Conservation (phyloP, 2,329 filamentous ascomycete genomes). For the Penicillium sp. region DNA sequence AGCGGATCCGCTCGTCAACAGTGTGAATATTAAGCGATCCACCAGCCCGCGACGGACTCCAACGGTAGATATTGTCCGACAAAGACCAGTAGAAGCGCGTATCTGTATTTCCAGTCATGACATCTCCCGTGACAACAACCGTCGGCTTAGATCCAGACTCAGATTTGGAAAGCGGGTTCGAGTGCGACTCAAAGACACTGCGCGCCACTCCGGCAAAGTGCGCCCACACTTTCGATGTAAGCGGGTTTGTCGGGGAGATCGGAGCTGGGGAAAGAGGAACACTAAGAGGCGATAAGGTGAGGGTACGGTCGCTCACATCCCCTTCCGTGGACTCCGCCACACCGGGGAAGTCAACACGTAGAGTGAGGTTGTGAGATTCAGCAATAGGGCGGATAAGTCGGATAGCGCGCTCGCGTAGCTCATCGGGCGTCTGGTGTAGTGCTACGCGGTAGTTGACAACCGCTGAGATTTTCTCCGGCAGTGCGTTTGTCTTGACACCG, state of each 20-base stretch:
- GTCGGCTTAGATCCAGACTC: constrained; percentile 19
- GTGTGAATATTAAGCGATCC: constrained; percentile 49
- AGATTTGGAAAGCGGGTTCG: constrained; percentile 23
- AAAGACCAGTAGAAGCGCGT: constrained; percentile 53
- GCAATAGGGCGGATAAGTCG: constrained; percentile 48
- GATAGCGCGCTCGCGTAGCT: constrained; percentile 47
- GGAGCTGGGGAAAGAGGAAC: constrained; percentile 29
- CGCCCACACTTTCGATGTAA: constrained; percentile 31
- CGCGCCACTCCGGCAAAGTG: constrained; percentile 40
- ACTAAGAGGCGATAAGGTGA: constrained; percentile 31
- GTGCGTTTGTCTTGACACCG: constrained; percentile 58
- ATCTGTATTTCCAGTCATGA: constrained; percentile 55
- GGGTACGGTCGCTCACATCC: constrained; percentile 22
- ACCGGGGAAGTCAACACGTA: constrained; percentile 46
- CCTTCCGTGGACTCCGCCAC: constrained; percentile 11
- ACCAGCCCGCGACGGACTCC: constrained; percentile 47
- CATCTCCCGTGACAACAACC: constrained; percentile 42
- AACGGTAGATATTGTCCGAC: constrained; percentile 53
- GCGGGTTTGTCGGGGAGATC: constrained; percentile 33
- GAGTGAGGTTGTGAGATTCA: constrained; percentile 47
- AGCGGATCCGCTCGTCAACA: constrained; percentile 48
- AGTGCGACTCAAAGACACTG: constrained; percentile 38
- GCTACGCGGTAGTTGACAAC: constrained; percentile 58
- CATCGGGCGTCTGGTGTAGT: constrained; percentile 50
- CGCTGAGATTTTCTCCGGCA: constrained; percentile 54